Base-by-base conservation (phyloP, 768 basidiomycete species). In the Suillus bovinus region DNA sequence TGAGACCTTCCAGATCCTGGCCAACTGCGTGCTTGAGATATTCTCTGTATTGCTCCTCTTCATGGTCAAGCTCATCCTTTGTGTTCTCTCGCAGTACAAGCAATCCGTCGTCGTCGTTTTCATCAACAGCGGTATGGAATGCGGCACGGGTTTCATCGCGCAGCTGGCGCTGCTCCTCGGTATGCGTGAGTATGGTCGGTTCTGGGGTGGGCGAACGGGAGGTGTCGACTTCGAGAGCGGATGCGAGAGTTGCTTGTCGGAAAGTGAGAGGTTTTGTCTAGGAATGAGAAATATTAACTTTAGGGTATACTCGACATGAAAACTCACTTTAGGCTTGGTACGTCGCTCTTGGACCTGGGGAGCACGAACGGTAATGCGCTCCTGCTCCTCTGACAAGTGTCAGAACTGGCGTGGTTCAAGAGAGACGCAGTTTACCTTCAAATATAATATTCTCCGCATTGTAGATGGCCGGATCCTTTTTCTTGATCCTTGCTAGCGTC, bases 11-110 rank as follows among this genome's bases (percentile, higher is more conserved):
- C 56, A 98, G 77, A 68, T 93, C 89, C 63, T 82, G 81, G 3
- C 94, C 94, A 47, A 90, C 94, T 72, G 90, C 91, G 16, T 89
- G 84, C 72, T 93, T 80, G 64, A 99, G 75, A 73, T 91, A 98
- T 2, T 82, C 79, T 27, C 84, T 82, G 70, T 99, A 99, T 67
- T 94, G 93, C 66, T 91, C 89, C 66, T 93, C 93, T 67, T 97
- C 94, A 46, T 74, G 68, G 68, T 90, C 87, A 3, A 82, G 67
- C 73, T 96, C 93, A 61, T 92, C 91, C 66, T 86, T 84, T 0
- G 88, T 90, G 74, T 88, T 91, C 62, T 89, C 88, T 41, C 93
- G 82, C 3, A 85, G 86, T 7, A 91, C 77, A 16, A 97, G 82
- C 1, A 96, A 73, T 41, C 85, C 91, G 13, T 87, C 90, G 1